Conservation (phyloP, 108 stramenopile species). For the Nitzschia putrida region DNA sequence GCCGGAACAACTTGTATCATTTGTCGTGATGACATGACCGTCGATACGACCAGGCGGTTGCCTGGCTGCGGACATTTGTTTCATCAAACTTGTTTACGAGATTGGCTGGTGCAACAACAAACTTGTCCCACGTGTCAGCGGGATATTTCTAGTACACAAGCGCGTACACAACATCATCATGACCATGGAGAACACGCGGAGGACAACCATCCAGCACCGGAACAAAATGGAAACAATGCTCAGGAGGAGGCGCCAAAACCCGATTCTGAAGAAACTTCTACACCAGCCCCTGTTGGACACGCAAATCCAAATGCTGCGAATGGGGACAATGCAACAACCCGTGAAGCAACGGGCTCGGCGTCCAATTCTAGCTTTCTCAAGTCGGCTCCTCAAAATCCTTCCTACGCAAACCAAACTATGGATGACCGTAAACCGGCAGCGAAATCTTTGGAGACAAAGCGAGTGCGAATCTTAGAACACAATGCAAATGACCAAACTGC, state of each 20-base stretch:
- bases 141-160: constrained; percentile 84
- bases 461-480: neutral
- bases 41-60: constrained; percentile 78
- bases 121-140: constrained; percentile 95
- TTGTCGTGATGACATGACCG: constrained; percentile 96
- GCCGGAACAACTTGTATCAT: constrained; percentile 93
- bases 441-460: neutral
- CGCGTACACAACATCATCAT: constrained; percentile 17
- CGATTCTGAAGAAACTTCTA: constrained; percentile 4
- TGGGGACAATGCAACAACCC: neutral
- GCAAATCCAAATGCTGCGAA: neutral
- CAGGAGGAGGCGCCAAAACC: constrained; percentile 15
- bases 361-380: neutral
- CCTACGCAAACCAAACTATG: neutral
- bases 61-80: constrained; percentile 93
- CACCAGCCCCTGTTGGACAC: neutral
- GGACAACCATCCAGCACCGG: constrained; percentile 2
- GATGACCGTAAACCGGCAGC: constrained; percentile 14
- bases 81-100: constrained; percentile 81
- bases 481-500: neutral
- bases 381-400: neutral
- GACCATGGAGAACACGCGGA: constrained; percentile 16
- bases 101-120: constrained; percentile 98
- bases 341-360: neutral
- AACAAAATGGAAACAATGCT: constrained; percentile 1